These are phyloP conservation scores for Candida vaughaniae DNA, from an alignment of 805 yeast genomes.

Conservation along the genomic window DNA sequence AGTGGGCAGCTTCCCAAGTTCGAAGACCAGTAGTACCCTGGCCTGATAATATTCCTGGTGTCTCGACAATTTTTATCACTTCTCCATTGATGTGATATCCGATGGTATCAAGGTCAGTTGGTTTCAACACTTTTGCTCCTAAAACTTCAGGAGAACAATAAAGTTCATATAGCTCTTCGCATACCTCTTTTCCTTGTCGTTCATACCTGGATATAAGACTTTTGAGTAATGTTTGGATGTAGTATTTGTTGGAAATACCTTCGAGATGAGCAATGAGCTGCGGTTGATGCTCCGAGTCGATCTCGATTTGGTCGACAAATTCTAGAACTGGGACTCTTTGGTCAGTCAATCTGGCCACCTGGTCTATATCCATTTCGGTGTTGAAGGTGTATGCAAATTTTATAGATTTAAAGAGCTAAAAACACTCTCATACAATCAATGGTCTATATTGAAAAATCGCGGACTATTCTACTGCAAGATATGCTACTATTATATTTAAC, in stretches of 20 bases:
- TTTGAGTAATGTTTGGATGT: conserved; percentile 47
- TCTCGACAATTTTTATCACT: conserved; percentile 46
- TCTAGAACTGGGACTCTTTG: conserved; percentile 14
- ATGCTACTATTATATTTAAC: too few species aligned
- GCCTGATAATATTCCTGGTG: conserved; percentile 65
- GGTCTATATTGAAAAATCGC: too few species aligned
- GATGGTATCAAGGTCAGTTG: conserved; percentile 40
- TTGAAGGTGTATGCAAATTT: neutral
- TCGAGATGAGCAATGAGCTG: conserved; percentile 1
- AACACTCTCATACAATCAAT: too few species aligned
- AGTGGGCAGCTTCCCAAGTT: conserved; percentile 93
- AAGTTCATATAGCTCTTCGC: conserved; percentile 44
- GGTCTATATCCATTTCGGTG: too few species aligned
- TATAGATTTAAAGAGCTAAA: neutral
- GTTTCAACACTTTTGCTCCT: conserved; percentile 27
- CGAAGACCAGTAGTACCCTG: conserved; percentile 85
- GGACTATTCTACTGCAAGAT: too few species aligned
- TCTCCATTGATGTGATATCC: conserved; percentile 28
- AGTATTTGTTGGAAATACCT: conserved; percentile 44
- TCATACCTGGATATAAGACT: conserved; percentile 39
- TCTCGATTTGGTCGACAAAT: neutral
- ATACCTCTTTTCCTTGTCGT: conserved; percentile 24
- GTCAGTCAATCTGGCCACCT: conserved; percentile 7
- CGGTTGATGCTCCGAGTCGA: conserved; percentile 1
- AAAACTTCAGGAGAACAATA: conserved; percentile 34